Evolutionary conservation across 2,329 filamentous ascomycete species (phyloP).

Genomic region (Fusarium fujikuroi): DNA sequence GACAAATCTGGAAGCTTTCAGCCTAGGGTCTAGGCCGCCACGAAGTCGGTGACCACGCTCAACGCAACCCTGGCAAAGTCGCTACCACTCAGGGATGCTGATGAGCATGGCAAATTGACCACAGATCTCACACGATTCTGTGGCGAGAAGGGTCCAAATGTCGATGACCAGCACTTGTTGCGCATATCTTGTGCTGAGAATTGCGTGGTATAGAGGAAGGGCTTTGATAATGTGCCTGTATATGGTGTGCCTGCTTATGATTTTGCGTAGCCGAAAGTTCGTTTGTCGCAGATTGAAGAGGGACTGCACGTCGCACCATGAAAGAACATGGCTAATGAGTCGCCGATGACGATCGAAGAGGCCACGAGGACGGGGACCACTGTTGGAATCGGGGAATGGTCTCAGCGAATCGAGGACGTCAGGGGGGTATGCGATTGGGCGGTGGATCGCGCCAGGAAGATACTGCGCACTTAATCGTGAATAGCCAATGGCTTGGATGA

Average conservation of each 20-base stretch:
- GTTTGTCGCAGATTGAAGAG: conserved; percentile 48
- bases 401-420: too few species aligned
- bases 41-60: background rate
- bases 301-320: conserved; percentile 46
- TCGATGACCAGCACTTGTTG: conserved; percentile 35
- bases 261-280: conserved; percentile 38
- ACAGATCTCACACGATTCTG: conserved; percentile 32
- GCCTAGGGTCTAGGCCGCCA: rapidly evolving
- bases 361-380: too few species aligned
- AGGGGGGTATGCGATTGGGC: too few species aligned
- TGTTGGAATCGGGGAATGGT: rapidly evolving
- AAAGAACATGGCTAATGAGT: background rate
- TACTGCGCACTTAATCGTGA: too few species aligned
- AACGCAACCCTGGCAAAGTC: conserved; percentile 47
- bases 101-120: conserved; percentile 41
- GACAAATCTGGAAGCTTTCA: background rate
- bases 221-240: conserved; percentile 41
- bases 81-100: conserved; percentile 41
- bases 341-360: background rate
- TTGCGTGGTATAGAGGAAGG: conserved; percentile 46
- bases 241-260: conserved; percentile 39
- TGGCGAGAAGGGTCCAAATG: conserved; percentile 41
- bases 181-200: conserved; percentile 45
- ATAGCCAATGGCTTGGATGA: too few species aligned
- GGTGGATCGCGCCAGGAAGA: too few species aligned